Conservation (phyloP, 2,329 filamentous ascomycete species). For the Ascomycota sp. region DNA sequence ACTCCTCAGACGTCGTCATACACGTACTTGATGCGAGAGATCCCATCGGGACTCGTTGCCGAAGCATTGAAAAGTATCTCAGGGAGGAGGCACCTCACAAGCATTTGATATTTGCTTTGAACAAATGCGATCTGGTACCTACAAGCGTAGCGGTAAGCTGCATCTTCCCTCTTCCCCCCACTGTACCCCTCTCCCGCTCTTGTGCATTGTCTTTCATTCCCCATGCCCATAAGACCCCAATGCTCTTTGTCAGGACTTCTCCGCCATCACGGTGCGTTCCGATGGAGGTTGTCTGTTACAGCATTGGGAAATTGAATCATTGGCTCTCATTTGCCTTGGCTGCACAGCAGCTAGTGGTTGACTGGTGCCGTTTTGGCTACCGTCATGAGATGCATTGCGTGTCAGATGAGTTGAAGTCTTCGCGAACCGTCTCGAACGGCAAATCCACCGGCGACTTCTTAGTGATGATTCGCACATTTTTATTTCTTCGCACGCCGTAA, state of each 20-base stretch:
- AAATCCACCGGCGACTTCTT: conserved; percentile 59
- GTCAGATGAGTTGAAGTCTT: conserved; percentile 93
- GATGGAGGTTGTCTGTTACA: conserved; percentile 93
- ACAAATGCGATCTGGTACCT: conserved; percentile 56
- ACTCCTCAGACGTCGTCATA: conserved; percentile 89
- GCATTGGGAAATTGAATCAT: conserved; percentile 75
- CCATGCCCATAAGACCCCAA: conserved; percentile 27
- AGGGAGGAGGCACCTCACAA: conserved; percentile 87
- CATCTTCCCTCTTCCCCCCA: not conserved
- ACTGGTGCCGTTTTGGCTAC: conserved; percentile 73
- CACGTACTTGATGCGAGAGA: conserved; percentile 81
- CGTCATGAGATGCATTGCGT: conserved; percentile 57
- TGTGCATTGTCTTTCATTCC: conserved; percentile 5
- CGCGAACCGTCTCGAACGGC: conserved; percentile 28
- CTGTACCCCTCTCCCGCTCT: not conserved
- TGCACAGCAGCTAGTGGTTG: conserved; percentile 27
- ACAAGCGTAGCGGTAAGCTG: conserved; percentile 67
- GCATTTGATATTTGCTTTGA: conserved; percentile 38
- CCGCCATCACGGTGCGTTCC: conserved; percentile 28
- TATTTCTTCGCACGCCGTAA: not conserved
- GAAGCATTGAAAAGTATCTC: conserved; percentile 63
- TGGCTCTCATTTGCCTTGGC: conserved; percentile 19
- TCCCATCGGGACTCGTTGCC: conserved; percentile 72
- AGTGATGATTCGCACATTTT: conserved; percentile 82
- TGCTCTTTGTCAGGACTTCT: conserved; percentile 68